Evolutionary conservation across 768 basidiomycete species (phyloP).

Genomic region (Tulasnella sp.): DNA sequence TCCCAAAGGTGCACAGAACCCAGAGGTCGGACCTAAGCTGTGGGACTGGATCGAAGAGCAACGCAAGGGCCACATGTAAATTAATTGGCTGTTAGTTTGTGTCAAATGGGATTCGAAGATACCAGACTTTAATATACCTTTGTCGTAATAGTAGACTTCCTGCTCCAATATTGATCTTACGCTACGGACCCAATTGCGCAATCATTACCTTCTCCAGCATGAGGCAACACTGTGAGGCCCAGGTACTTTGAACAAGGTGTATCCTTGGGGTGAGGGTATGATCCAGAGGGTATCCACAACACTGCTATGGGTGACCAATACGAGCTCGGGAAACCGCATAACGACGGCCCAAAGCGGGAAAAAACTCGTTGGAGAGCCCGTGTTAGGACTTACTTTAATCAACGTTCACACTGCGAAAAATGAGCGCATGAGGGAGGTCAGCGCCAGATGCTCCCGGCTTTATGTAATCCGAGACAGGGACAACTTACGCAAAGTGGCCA

Average conservation of each 20-base stretch:
- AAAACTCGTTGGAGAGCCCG: neutral
- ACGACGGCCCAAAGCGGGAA: neutral
- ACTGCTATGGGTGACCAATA: neutral
- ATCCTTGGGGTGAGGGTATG: neutral
- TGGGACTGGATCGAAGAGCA: conserved; percentile 41
- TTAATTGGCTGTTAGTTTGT: neutral
- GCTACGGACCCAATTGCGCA: too few relatives aligned
- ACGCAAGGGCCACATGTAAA: conserved; percentile 18
- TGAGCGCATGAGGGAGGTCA: conserved; percentile 30
- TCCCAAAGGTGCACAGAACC: conserved; percentile 26
- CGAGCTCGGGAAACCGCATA: neutral
- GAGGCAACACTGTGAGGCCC: neutral
- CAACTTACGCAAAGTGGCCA: conserved; percentile 47
- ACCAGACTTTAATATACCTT: neutral
- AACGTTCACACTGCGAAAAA: neutral
- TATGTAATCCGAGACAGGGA: neutral
- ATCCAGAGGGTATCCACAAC: neutral
- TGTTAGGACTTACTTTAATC: neutral
- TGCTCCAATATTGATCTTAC: too few relatives aligned
- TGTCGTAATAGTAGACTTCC: neutral
- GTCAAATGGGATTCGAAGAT: neutral
- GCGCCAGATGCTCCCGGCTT: neutral
- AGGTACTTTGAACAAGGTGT: neutral
- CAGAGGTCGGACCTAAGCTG: conserved; percentile 26
- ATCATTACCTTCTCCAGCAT: too few relatives aligned